A percentile compares a stretch with the other conserved stretches of the same genome.
phyloP scores from a whole-genome alignment of 129 eudicot genomes.

The Tagetes patula region DNA sequence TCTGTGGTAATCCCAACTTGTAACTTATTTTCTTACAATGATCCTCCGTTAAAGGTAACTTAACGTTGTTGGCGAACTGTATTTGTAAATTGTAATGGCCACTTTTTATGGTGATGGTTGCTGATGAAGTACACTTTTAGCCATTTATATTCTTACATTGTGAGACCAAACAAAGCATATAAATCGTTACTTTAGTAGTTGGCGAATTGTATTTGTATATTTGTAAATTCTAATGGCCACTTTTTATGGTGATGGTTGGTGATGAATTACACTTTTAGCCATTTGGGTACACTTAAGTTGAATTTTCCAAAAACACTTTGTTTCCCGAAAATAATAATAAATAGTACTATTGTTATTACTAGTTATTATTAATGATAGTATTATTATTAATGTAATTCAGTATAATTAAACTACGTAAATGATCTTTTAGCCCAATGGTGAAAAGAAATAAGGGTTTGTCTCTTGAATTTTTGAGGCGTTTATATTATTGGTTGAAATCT shows the following conservation, averaged over 20 bases:
- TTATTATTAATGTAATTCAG: too few relatives aligned
- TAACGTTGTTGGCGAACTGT: conserved; percentile 4
- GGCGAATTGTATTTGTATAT: conserved; percentile 9
- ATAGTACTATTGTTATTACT: too few relatives aligned
- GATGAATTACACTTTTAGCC: conserved; percentile 4
- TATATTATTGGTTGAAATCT: too few relatives aligned
- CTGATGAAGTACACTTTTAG: conserved; percentile 5
- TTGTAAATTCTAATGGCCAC: neutral
- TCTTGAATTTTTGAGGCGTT: too few relatives aligned
- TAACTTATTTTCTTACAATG: too few relatives aligned
- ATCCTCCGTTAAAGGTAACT: too few relatives aligned
- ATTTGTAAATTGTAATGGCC: neutral
- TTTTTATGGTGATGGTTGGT: conserved; percentile 15
- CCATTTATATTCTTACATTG: neutral
- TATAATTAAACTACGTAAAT: too few relatives aligned
- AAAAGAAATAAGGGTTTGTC: too few relatives aligned
- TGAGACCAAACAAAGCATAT: conserved; percentile 12
- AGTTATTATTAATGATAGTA: too few relatives aligned
- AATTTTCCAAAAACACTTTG: neutral
- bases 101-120: conserved; percentile 20
- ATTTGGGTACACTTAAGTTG: conserved; percentile 20
- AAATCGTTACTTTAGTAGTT: neutral
- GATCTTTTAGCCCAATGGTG: too few relatives aligned
- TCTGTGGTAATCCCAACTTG: too few relatives aligned
- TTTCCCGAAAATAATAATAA: neutral